A percentile compares a stretch with the other conserved stretches of the same genome.
Evolutionary conservation across 371 early-diverging fungal species (phyloP).

Genomic region (Syncephalastrum racemosum): DNA sequence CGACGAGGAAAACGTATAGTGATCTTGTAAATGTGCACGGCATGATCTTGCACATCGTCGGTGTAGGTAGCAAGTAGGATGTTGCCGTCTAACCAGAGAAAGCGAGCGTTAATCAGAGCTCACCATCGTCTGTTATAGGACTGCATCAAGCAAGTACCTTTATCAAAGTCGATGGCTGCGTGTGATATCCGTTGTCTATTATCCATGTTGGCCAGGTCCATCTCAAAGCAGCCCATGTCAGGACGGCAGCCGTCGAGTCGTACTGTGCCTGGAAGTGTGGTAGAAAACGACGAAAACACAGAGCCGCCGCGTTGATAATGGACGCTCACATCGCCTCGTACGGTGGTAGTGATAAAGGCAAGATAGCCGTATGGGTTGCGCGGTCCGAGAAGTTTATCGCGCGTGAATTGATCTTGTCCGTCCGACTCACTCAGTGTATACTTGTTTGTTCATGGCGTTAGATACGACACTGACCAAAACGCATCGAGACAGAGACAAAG

Average conservation of each 20-base stretch:
- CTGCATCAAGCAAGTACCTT: constrained; percentile 17
- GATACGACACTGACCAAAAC: background rate
- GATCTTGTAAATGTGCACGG: constrained; percentile 29
- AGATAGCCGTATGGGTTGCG: constrained; percentile 47
- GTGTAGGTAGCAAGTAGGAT: constrained; percentile 39
- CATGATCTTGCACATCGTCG: constrained; percentile 30
- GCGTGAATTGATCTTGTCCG: constrained; percentile 12
- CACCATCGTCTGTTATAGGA: background rate
- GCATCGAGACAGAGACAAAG: no score
- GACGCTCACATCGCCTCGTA: constrained; percentile 44
- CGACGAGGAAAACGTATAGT: constrained; percentile 33
- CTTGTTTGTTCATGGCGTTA: background rate
- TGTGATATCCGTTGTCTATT: constrained; percentile 48
- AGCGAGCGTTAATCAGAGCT: background rate
- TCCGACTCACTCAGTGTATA: constrained; percentile 19
- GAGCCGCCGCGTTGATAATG: constrained; percentile 44
- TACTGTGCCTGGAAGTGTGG: constrained; percentile 33
- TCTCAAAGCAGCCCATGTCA: constrained; percentile 39
- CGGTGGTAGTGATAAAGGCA: constrained; percentile 38
- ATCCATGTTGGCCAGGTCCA: constrained; percentile 32
- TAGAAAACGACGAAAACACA: constrained; percentile 37
- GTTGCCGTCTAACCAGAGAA: constrained; percentile 15
- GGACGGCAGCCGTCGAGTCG: constrained; percentile 24
- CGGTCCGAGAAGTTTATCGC: constrained; percentile 27
- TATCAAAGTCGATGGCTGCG: constrained; percentile 29